Evolutionary conservation across 768 basidiomycete species (phyloP), one percentile per base, ranked within the genome.

Genomic region (Scleroderma bovista): DNA sequence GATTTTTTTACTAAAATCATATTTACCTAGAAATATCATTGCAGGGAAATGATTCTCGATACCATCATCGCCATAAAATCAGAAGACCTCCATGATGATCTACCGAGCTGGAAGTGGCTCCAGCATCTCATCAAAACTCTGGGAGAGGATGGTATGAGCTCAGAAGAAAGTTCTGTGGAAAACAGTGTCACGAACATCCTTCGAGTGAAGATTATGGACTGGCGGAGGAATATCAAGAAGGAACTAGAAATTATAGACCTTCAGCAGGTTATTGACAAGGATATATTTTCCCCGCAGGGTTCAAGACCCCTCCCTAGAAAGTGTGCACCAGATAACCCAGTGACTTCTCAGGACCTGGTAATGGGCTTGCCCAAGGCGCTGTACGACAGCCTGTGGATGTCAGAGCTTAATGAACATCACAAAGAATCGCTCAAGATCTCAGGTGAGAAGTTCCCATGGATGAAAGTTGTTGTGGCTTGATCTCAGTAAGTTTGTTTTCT

Each of bases 61-160:
- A 22, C 46, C 34, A 42, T 46, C 3, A n/a, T 53, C 3, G 12
- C 6, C 5, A 6, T 50, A 3, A 53, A 50, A 40, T 16, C 31
- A 3, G 45, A 49, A 3, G 37, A 37, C 5, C 8, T 34, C 2
- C 37, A 42, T 3, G 45, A 19, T 8, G 44, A 53, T 26, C 6
- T 46, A 1, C 5, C 13, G 8, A 13, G 32, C 37, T 57, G 52
- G 47, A n/a, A 31, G 2, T 57, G 52, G 56, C 40, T 57, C 3
- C 26, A 51, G 3, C 6, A 12, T 1, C 22, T 54, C 3, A 8
- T 57, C n/a, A 4, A 34, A n/a, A n/a, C 7, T 3, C 47, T 57
- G 34, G 50, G 52, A 1, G 50, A 58, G 6, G n/a, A 52, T 15
- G 51, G 50, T 1, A 53, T 56, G 51, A 58, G 54, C 31, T 57